Evolutionary conservation across 768 basidiomycete genomes (phyloP).

Genomic region (Phlebiopsis flavidoalba): DNA sequence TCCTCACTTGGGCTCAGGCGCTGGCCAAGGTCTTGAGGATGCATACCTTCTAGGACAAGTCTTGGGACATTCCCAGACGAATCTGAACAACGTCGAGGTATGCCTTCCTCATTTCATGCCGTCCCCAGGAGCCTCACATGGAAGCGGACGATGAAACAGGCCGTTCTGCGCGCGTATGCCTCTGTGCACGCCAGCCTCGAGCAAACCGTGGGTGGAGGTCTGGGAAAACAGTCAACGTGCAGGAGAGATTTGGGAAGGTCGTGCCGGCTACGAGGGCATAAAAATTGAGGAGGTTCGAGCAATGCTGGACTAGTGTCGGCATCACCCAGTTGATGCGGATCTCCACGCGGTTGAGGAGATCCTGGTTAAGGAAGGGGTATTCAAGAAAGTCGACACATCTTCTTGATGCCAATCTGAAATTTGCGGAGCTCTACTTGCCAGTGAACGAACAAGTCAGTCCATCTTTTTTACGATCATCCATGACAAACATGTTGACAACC

Average conservation of each 20-base stretch:
- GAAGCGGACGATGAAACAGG: constrained; percentile 23
- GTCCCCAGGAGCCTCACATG: background rate
- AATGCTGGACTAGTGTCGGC: constrained; percentile 47
- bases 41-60: constrained; percentile 41
- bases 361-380: background rate
- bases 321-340: background rate
- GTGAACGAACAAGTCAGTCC: no score
- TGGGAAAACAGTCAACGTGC: constrained; percentile 33
- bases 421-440: no score
- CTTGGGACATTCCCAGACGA: constrained; percentile 38
- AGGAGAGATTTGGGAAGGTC: constrained; percentile 40
- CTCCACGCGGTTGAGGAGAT: background rate
- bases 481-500: no score
- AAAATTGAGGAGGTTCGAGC: constrained; percentile 31
- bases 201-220: constrained; percentile 50
- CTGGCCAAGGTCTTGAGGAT: constrained; percentile 58
- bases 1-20: constrained; percentile 55
- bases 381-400: background rate
- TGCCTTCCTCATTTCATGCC: background rate
- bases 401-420: no score
- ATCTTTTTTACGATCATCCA: no score
- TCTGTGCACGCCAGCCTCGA: constrained; percentile 37
- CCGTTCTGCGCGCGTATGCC: constrained; percentile 43
- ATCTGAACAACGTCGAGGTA: constrained; percentile 36
- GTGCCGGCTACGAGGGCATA: constrained; percentile 25